These are phyloP conservation scores for Kwoniella dendrophila DNA, from an alignment of 768 basidiomycete species.

Conservation along the genomic window DNA sequence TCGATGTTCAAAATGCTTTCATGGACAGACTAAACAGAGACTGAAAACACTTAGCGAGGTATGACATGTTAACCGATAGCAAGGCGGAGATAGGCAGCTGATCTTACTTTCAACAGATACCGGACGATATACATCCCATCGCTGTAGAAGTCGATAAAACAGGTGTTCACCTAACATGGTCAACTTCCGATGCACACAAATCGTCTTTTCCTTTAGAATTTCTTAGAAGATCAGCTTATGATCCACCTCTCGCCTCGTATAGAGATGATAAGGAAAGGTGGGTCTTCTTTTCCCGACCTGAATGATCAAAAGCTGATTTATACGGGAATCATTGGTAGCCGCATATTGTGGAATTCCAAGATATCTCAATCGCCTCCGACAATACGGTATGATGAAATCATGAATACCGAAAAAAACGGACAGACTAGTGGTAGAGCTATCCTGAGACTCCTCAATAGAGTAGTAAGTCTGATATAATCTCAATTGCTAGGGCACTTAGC, in stretches of 20 bases:
- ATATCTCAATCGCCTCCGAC: constrained; percentile 75
- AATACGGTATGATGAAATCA: constrained; percentile 71
- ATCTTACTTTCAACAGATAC: constrained; percentile 63
- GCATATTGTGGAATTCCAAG: constrained; percentile 77
- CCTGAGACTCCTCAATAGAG: constrained; percentile 75
- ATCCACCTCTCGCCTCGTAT: constrained; percentile 61
- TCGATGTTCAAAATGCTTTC: constrained; percentile 81
- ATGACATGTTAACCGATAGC: constrained; percentile 23
- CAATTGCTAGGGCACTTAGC: background rate
- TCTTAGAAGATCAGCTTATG: constrained; percentile 76
- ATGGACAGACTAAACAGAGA: constrained; percentile 85
- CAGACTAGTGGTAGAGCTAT: constrained; percentile 68
- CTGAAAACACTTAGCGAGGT: constrained; percentile 82
- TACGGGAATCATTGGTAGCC: constrained; percentile 57
- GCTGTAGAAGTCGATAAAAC: constrained; percentile 63
- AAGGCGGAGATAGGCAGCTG: too few species aligned
- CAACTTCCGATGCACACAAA: constrained; percentile 66
- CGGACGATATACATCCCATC: constrained; percentile 69
- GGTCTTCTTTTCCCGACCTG: background rate
- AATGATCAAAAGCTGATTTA: background rate
- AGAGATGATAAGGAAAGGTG: constrained; percentile 8
- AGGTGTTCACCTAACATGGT: constrained; percentile 77
- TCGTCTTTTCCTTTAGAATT: constrained; percentile 87
- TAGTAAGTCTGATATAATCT: too few species aligned
- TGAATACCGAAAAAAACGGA: constrained; percentile 50